These are phyloP conservation scores for Ustilago bromivora DNA, from an alignment of 1,284 basidiomycete genomes.

Conservation along the genomic window DNA sequence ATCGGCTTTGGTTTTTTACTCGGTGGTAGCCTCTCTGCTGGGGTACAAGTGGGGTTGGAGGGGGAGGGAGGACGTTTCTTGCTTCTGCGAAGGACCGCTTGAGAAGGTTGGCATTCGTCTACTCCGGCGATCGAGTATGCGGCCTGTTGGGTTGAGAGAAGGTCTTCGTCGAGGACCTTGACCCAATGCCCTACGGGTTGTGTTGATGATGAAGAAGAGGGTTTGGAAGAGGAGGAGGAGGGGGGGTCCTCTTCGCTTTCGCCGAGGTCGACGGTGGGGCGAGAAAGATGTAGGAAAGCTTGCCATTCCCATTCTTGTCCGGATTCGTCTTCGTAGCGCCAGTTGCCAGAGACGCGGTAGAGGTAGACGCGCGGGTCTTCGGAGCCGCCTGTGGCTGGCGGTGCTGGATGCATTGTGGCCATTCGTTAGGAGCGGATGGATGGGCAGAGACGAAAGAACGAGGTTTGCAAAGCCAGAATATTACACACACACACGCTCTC, in stretches of 20 bases:
- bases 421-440: background rate
- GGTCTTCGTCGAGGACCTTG: constrained; percentile 88
- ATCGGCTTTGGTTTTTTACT: constrained; percentile 45
- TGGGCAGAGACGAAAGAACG: too few species aligned
- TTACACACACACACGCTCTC: background rate
- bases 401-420: constrained; percentile 29
- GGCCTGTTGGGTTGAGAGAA: constrained; percentile 70
- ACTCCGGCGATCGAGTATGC: constrained; percentile 45
- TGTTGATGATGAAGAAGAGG: constrained; percentile 63
- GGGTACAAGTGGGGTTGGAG: background rate
- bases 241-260: constrained; percentile 32
- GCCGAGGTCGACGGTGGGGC: constrained; percentile 15
- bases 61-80: constrained; percentile 38
- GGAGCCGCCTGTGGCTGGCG: constrained; percentile 30
- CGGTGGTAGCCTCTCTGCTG: constrained; percentile 20
- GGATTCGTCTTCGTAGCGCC: constrained; percentile 83
- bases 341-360: constrained; percentile 80
- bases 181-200: constrained; percentile 83
- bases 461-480: background rate
- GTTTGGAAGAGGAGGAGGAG: background rate
- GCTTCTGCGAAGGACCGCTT: constrained; percentile 39
- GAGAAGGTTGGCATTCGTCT: constrained; percentile 30
- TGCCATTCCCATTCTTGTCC: constrained; percentile 91
- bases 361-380: constrained; percentile 74
- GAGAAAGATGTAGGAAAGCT: constrained; percentile 23